Evolutionary conservation across 352 stramenopile genomes (phyloP), one percentile per base, ranked within the genome.

Genomic region (Phytophthora kernoviae): DNA sequence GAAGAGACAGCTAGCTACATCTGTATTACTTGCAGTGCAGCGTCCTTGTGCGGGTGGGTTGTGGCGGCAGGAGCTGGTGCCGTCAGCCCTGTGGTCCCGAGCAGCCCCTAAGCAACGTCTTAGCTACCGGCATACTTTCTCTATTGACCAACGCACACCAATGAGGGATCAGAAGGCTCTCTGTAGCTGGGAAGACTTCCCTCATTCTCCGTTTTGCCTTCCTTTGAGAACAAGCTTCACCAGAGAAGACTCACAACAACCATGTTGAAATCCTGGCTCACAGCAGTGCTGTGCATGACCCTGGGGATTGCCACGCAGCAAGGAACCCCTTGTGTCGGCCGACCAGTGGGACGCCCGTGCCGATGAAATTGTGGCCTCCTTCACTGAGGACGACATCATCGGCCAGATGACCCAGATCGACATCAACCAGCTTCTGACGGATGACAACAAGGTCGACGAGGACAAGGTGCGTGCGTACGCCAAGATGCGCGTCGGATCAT

Each of bases 331-430:
- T 11, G 46, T 63, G 15, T 65, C 47, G 14, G 58, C 58, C 2
- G 58, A 62, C 36, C 43, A 66, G 34, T 65, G 50, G 49, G 58
- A 65, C 27, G 58, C 47, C 5, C 50, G 50, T 14, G 50, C 45
- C 36, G 58, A 67, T 18, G 52, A 44, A 37, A 62, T 62, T 27
- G 18, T 67, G 36, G 58, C 52, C 37, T 53, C 36, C 51, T 67
- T 67, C 51, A 67, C 58, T 37, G 45, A 60, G 24, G 51, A 62
- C 36, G 58, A 67, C 32, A 81, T 84, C 58, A 65, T 97, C 32
- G 87, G 87, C 2, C 90, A 97, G 61, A 94, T 97, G 85, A 85
- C 84, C 10, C 90, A 97, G 67, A 78, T 97, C 26, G 85, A 96
- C 48, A 80, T 96, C 45, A 82, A 75, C 50, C 70, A 83, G 11